Base-by-base conservation (phyloP, 2,329 filamentous ascomycete genomes). In the Colletotrichum simmondsii region DNA sequence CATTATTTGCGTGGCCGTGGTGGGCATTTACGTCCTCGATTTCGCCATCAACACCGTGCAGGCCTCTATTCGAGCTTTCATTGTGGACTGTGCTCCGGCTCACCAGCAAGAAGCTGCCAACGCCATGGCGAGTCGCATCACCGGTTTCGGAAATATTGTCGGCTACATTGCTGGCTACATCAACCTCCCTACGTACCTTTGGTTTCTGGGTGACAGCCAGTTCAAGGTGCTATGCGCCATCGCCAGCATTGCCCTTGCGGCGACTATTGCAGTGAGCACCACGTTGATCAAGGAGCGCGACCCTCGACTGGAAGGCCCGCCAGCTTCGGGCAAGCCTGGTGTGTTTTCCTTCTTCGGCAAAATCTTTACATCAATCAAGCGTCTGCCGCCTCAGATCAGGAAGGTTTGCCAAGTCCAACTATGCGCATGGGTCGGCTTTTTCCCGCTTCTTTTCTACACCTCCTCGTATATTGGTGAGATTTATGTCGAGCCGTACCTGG, bases 21-120 rank as follows among this genome's bases (percentile, higher is more conserved):
- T 95, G 35, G 93, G 95, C 84, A 93, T 98, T 77, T 98, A 97
- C 82, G 87, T 97, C 62, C 88, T 98, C 63, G 96, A 98, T 81
- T 97, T 98, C 81, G 92, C 95, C 78, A 97, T 98, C 85, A 98
- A 98, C 83, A 97, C 95, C 89, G 94, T 98, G 42, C 96, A 98
- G 88, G 96, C 97, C 61, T 94, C 92, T 5, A 94, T 98, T 78
- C 90, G 95, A 75, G 95, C 95, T 28, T 97, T 97, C 80, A 97
- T 98, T 67, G 94, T 98, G 28, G 96, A 98, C 80, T 96, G 95
- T 78, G 94, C 94, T 0, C 97, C 97, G 0, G 91, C 94, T 1
- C 95, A 98, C 79, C 96, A 98, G 81, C 96, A 98, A 84, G 95
- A 98, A 82, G 88, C 92, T 49, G 96, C 95, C 67, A 98, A 98